Percentiles rank a stretch among this genome's conserved stretches.
Evolutionary conservation across 2,329 filamentous ascomycete genomes (phyloP).

Genomic region (Mollisiaceae sp.): DNA sequence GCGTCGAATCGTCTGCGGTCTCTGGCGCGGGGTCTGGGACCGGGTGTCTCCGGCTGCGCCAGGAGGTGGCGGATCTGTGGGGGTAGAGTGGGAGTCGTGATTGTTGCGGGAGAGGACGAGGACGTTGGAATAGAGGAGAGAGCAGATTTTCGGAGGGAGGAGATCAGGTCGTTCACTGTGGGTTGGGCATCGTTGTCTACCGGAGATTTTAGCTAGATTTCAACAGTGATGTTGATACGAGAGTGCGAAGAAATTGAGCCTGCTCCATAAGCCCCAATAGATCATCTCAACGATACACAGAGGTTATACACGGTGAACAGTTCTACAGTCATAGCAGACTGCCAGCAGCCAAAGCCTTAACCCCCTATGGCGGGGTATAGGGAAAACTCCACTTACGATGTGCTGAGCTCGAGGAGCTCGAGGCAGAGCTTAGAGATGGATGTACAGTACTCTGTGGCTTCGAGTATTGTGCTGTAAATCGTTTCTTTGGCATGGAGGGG

Average conservation of each 20-base stretch:
- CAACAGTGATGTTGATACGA: background rate
- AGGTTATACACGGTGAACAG: background rate
- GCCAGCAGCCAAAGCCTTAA: background rate
- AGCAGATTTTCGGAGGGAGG: slow-evolving; percentile 56
- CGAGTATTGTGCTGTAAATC: slow-evolving; percentile 58
- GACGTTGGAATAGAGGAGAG: slow-evolving; percentile 35
- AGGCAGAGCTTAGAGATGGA: slow-evolving; percentile 51
- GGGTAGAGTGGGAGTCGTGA: slow-evolving; percentile 57
- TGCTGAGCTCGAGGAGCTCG: slow-evolving; percentile 36
- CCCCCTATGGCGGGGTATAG: background rate
- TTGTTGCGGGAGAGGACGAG: slow-evolving; percentile 18
- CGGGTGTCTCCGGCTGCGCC: slow-evolving; percentile 61
- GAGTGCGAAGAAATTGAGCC: too few relatives aligned
- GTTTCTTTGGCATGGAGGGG: slow-evolving; percentile 66
- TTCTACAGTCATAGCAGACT: background rate
- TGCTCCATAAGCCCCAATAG: too few relatives aligned
- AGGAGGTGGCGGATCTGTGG: slow-evolving; percentile 64
- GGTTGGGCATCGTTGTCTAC: slow-evolving; percentile 42
- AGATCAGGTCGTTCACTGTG: slow-evolving; percentile 65
- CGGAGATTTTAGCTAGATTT: slow-evolving; percentile 18
- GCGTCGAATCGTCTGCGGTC: slow-evolving; percentile 50
- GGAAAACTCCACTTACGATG: slow-evolving; percentile 28
- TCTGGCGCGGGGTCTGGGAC: slow-evolving; percentile 51
- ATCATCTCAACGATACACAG: background rate
- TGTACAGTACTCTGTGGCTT: slow-evolving; percentile 63